Base-by-base conservation (phyloP, 2,329 filamentous ascomycete species). In the Onygena corvina region DNA sequence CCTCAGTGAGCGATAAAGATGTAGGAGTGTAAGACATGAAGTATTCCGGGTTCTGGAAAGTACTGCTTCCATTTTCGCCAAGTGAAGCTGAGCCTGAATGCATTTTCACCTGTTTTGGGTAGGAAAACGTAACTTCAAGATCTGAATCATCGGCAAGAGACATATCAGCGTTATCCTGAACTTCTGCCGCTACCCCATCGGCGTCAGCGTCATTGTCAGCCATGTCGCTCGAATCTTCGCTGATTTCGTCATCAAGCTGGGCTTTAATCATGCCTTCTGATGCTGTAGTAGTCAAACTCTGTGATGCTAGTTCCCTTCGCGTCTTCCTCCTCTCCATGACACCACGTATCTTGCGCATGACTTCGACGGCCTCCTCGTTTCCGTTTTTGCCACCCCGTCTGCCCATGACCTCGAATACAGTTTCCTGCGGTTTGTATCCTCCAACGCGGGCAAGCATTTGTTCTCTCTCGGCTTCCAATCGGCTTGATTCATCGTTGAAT, bases 21-120 rank as follows among this genome's bases (percentile, higher is more conserved):
- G 84, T 82, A 0, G 92, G 92, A 1, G 80, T 86, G 73, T 98
- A 98, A 7, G 86, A 85, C 88, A 98, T 96, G 79, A 93, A 98
- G 58, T 92, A 80, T 38, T 95, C 89, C 0, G 81, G 77, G 63
- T 95, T 89, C 61, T 86, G 80, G 76, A 81, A 94, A 40, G 81
- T 76, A 23, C 55, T 56, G 2, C 33, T 21, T 49, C 47, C 20
- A 14, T 50, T 34, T 62, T 50, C 46, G 53, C 50, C 54, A n/a
- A n/a, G n/a, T n/a, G n/a, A n/a, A n/a, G n/a, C 64, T 49, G 14
- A 61, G 77, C 59, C 71, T 64, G 68, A 71, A 31, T 70, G 70
- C 40, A 68, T 65, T 50, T 68, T 65, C 59, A 18, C 54, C 70
- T 69, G 59, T 47, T 47, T 34, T 35, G 42, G 68, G 60, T 81